Evolutionary conservation across 257 asterid species (phyloP).

Genomic region (Ilex aquifolium): DNA sequence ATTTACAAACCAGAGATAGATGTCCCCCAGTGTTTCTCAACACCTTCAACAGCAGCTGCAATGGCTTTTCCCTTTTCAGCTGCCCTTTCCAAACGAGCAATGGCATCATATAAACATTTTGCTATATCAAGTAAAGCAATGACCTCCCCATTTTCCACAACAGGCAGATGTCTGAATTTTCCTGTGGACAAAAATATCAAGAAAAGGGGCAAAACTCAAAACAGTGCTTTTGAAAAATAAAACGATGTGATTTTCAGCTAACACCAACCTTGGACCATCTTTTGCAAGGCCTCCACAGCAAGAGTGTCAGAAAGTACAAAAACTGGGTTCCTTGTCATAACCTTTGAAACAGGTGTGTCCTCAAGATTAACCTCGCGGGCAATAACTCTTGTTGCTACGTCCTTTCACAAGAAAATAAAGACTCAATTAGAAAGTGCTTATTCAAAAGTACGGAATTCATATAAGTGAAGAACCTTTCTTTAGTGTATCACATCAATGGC

Average conservation of each 20-base stretch:
- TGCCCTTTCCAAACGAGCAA: slow-evolving; percentile 96
- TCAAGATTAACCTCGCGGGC: slow-evolving; percentile 73
- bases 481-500: slow-evolving; percentile 7
- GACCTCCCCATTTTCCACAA: slow-evolving; percentile 96
- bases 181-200: slow-evolving; percentile 39
- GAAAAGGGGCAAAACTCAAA: slow-evolving; percentile 6
- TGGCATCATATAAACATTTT: slow-evolving; percentile 92
- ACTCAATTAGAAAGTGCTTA: neutral
- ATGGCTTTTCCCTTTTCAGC: slow-evolving; percentile 99
- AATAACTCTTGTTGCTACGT: slow-evolving; percentile 78
- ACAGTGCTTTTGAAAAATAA: neutral
- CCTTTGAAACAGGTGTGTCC: slow-evolving; percentile 85
- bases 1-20: slow-evolving; percentile 66
- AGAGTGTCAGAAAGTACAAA: slow-evolving; percentile 96
- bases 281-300: slow-evolving; percentile 97
- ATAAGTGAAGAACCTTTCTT: slow-evolving; percentile 3
- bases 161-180: slow-evolving; percentile 93
- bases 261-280: slow-evolving; percentile 89
- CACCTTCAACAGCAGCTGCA: slow-evolving; percentile 98
- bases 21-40: slow-evolving; percentile 96
- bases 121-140: slow-evolving; percentile 94
- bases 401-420: slow-evolving; percentile 34
- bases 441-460: slow-evolving; percentile 2
- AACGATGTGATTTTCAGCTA: neutral
- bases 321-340: slow-evolving; percentile 95